Conservation (phyloP, 257 asterid species). For the Cinchona pubescens region DNA sequence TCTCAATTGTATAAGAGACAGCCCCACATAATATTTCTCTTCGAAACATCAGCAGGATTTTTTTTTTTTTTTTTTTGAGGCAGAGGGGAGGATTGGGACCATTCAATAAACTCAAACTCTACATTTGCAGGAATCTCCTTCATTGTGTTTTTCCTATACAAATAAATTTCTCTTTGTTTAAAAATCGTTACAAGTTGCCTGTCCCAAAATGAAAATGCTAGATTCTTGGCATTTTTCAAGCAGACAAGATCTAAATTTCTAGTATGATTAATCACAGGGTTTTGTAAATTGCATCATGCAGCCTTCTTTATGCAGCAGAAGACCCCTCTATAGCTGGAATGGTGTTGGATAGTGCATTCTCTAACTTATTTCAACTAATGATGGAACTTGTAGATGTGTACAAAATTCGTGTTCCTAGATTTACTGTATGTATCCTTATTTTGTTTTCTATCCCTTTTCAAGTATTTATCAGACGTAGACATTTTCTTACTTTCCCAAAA, state of each 20-base stretch:
- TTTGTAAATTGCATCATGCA: conserved; percentile 37
- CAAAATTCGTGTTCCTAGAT: conserved; percentile 88
- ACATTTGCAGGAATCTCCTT: background rate
- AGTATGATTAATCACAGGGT: background rate
- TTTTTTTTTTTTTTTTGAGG: background rate
- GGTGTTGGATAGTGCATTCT: conserved; percentile 98
- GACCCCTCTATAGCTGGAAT: conserved; percentile 98
- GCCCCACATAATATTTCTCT: no score
- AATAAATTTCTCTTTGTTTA: background rate
- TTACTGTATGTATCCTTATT: conserved; percentile 56
- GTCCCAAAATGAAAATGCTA: conserved; percentile 4
- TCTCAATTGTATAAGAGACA: no score
- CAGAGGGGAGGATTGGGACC: background rate
- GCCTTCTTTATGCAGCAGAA: conserved; percentile 98
- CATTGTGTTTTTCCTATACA: background rate
- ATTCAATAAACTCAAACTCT: background rate
- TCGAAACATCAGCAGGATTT: no score
- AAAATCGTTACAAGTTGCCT: no score
- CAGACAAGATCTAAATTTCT: background rate
- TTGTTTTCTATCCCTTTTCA: background rate
- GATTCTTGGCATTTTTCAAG: background rate
- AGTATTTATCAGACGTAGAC: no score
- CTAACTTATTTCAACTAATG: conserved; percentile 90
- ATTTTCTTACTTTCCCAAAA: background rate
- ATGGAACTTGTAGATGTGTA: conserved; percentile 93